These are phyloP conservation scores for Salix koriyanagi DNA, from an alignment of 345 rosid genomes.

Conservation along the genomic window DNA sequence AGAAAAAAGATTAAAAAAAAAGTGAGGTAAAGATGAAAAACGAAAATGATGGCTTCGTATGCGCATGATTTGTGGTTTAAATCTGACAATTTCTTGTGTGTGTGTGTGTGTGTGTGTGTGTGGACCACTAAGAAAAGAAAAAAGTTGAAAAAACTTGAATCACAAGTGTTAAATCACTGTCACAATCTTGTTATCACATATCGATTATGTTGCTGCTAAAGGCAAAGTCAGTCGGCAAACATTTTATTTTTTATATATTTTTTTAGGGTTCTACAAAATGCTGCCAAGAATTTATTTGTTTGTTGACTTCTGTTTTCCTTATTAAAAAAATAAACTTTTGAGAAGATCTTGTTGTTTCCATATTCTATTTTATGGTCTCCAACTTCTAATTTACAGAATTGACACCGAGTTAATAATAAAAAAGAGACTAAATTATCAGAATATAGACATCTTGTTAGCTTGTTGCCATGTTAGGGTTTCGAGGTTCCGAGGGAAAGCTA, in stretches of 20 bases:
- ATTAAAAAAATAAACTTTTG: not conserved
- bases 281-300: not conserved
- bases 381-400: not conserved
- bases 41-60: not conserved
- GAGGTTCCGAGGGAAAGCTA: not conserved
- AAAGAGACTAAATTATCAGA: too few species aligned
- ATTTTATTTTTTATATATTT: too few species aligned
- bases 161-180: not conserved
- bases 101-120: not conserved
- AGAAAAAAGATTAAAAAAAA: not conserved
- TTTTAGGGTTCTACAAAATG: not conserved
- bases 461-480: not conserved
- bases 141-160: not conserved
- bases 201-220: not conserved
- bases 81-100: not conserved
- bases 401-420: too few species aligned
- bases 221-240: not conserved
- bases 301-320: not conserved
- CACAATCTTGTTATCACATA: not conserved
- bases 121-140: not conserved
- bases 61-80: not conserved
- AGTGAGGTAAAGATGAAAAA: not conserved
- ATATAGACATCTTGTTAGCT: not conserved
- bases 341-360: not conserved
- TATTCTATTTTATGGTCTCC: not conserved